Evolutionary conservation across 2,329 filamentous ascomycete genomes (phyloP).

Genomic region (Immersiporthe knoxdaviesiana): DNA sequence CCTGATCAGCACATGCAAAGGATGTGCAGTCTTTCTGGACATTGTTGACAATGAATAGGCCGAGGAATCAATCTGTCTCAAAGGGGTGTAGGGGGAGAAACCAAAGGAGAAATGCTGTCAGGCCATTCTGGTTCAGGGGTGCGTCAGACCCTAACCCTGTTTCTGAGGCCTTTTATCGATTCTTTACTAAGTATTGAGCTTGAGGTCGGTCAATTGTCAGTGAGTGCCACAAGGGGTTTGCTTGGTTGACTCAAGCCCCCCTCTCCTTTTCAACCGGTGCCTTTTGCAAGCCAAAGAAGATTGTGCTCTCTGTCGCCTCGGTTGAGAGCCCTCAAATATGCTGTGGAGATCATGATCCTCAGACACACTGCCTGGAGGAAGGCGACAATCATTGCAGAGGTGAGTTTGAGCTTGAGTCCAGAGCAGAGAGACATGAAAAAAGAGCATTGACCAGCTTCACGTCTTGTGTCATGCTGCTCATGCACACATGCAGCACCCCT

Average conservation of each 20-base stretch:
- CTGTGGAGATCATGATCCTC: slow-evolving; percentile 43
- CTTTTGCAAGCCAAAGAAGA: slow-evolving; percentile 1
- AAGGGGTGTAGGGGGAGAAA: too few species aligned
- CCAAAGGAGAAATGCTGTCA: neutral
- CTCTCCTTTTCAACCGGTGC: neutral
- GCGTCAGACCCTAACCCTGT: neutral
- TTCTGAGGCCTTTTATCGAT: neutral
- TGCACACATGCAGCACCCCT: neutral
- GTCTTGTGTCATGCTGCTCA: neutral
- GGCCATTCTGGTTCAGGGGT: neutral
- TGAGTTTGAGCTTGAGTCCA: slow-evolving; percentile 37
- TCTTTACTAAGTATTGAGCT: too few species aligned
- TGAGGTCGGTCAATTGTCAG: too few species aligned
- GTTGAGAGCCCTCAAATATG: slow-evolving; percentile 23
- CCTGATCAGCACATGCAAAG: too few species aligned
- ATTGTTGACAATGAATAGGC: neutral
- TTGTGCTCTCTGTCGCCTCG: neutral
- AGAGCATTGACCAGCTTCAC: slow-evolving; percentile 6
- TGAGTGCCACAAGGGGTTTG: neutral
- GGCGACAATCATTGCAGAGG: slow-evolving; percentile 42
- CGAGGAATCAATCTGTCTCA: neutral
- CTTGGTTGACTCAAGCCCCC: neutral
- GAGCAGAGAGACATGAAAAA: neutral
- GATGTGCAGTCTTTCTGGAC: too few species aligned
- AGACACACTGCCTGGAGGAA: slow-evolving; percentile 46